These are phyloP conservation scores for Fusarium dimerum DNA, from an alignment of 2,329 filamentous ascomycete species.

Conservation along the genomic window DNA sequence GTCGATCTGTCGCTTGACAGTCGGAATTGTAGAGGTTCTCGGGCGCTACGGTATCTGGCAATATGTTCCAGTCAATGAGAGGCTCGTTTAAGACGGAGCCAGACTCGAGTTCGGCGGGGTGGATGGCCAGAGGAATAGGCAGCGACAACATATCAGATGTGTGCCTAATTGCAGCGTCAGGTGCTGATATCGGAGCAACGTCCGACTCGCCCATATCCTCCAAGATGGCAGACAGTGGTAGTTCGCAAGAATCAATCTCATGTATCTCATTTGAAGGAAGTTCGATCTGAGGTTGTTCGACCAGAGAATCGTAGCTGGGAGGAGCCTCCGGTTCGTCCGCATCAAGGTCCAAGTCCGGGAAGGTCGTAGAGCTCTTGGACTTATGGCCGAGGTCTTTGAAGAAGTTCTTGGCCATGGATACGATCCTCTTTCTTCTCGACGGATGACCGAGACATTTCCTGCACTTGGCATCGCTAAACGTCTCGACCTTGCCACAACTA, in stretches of 20 bases:
- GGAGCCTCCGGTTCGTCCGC: constrained; percentile 38
- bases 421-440: constrained; percentile 52
- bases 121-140: constrained; percentile 23
- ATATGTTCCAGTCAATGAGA: constrained; percentile 31
- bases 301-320: constrained; percentile 48
- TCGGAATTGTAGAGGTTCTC: constrained; percentile 24
- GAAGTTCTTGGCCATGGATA: constrained; percentile 55
- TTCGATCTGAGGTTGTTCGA: constrained; percentile 39
- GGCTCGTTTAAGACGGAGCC: constrained; percentile 19
- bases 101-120: constrained; percentile 29
- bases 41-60: constrained; percentile 26
- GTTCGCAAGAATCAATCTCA: constrained; percentile 53
- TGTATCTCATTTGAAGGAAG: constrained; percentile 52
- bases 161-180: constrained; percentile 6
- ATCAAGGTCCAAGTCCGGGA: constrained; percentile 31
- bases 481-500: constrained; percentile 53
- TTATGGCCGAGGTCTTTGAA: constrained; percentile 55
- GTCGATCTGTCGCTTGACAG: constrained; percentile 27
- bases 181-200: constrained; percentile 14
- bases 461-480: constrained; percentile 53
- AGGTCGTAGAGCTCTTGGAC: constrained; percentile 37
- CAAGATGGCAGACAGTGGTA: constrained; percentile 35
- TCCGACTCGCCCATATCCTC: constrained; percentile 29
- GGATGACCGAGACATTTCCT: constrained; percentile 51
- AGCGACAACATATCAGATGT: constrained; percentile 19